These are phyloP conservation scores for Cutaneotrichosporon sp. DNA, from an alignment of 1,284 basidiomycete species.

Conservation along the genomic window DNA sequence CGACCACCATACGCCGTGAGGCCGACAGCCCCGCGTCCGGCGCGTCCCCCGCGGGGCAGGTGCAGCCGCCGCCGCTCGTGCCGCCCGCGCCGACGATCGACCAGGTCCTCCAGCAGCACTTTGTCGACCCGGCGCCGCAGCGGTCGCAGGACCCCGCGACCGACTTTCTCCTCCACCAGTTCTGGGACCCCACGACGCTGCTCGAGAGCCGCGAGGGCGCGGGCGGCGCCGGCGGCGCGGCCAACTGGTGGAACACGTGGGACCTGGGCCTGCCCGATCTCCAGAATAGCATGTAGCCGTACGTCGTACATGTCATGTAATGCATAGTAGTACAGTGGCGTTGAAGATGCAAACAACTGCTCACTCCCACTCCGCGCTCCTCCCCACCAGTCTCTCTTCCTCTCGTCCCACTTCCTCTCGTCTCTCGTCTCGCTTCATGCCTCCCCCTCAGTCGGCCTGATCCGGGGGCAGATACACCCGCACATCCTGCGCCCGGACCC, in stretches of 20 bases:
- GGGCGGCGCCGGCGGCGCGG: neutral
- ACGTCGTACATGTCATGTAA: neutral
- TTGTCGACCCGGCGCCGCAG: slow-evolving; percentile 4
- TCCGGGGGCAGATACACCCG: neutral
- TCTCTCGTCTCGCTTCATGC: neutral
- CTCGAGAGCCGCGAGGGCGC: slow-evolving; percentile 18
- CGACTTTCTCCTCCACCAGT: slow-evolving; percentile 36
- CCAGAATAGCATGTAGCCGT: neutral
- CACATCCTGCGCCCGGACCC: neutral
- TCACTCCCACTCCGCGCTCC: neutral
- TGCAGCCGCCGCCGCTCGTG: neutral
- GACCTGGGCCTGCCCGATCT: neutral
- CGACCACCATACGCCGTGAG: slow-evolving; percentile 15
- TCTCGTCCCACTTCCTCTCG: neutral
- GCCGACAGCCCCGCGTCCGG: neutral
- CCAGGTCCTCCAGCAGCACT: slow-evolving; percentile 24
- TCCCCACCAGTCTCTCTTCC: no score
- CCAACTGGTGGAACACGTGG: slow-evolving; percentile 18
- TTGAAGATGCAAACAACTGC: neutral
- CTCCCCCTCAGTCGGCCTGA: neutral
- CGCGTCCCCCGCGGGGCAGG: neutral
- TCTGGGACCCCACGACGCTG: slow-evolving; percentile 37
- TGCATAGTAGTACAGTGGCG: neutral
- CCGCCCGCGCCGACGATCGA: slow-evolving; percentile 13
- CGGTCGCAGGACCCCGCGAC: slow-evolving; percentile 3